These are phyloP conservation scores for Cryptococcus sp. DNA, from an alignment of 1,284 basidiomycete genomes.

Conservation along the genomic window DNA sequence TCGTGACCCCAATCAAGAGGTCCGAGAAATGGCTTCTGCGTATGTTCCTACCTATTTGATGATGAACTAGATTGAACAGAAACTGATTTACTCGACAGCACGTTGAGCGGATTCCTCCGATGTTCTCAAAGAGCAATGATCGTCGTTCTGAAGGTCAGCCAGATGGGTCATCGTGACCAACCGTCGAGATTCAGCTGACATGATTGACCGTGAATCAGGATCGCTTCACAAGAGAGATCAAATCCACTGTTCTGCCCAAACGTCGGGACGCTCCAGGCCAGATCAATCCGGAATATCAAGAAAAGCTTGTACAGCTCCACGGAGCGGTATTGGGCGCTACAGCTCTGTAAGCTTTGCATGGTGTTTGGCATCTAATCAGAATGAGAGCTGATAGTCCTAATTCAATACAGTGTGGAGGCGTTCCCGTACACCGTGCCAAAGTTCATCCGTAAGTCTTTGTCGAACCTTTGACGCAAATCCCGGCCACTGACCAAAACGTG, in stretches of 20 bases:
- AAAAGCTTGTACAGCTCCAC: conserved; percentile 74
- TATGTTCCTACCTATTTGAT: conserved; percentile 21
- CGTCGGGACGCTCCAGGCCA: conserved; percentile 61
- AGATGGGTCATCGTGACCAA: background rate
- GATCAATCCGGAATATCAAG: conserved; percentile 66
- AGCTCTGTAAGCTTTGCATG: conserved; percentile 49
- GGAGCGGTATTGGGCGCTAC: conserved; percentile 80
- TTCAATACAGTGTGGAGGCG: conserved; percentile 53
- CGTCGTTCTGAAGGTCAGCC: conserved; percentile 72
- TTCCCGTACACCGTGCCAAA: conserved; percentile 64
- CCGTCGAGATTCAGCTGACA: background rate
- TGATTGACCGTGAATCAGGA: conserved; percentile 58
- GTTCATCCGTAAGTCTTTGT: conserved; percentile 76
- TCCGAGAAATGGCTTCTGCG: conserved; percentile 89
- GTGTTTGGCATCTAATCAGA: background rate
- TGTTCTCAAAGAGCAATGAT: conserved; percentile 91
- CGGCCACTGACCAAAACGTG: background rate
- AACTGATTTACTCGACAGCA: conserved; percentile 40
- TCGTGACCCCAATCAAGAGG: conserved; percentile 88
- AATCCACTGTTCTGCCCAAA: conserved; percentile 67
- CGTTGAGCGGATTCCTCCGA: conserved; percentile 84
- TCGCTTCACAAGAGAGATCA: conserved; percentile 70
- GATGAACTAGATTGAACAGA: conserved; percentile 3
- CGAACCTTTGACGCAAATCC: conserved; percentile 47
- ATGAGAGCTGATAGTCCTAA: conserved; percentile 1